phyloP scores from a whole-genome alignment of 495 filamentous ascomycete genomes.

The Xylaria cubensis region DNA sequence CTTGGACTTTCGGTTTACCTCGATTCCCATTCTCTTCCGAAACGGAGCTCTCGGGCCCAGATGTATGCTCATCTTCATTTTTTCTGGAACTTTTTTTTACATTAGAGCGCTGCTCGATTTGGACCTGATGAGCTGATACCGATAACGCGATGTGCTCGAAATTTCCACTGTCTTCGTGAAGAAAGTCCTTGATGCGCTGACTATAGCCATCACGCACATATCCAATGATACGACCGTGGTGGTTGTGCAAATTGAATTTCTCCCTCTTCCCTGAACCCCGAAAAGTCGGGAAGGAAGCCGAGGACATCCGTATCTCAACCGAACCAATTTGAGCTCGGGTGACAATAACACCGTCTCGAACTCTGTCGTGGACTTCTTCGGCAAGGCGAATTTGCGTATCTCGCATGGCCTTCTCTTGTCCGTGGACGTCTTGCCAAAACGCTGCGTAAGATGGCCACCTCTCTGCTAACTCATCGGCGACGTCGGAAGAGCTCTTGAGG shows the following conservation, averaged over 20 bases:
- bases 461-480: background rate
- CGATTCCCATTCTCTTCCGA: background rate
- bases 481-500: background rate
- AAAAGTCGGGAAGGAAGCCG: background rate
- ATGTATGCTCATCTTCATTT: background rate
- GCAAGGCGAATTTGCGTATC: background rate
- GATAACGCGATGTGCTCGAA: background rate
- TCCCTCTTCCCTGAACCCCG: background rate
- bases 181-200: background rate
- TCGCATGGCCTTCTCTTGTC: background rate
- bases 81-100: background rate
- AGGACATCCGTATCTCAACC: background rate
- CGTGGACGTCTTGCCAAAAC: background rate
- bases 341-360: background rate
- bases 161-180: background rate
- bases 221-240: background rate
- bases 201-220: background rate
- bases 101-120: background rate
- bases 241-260: background rate
- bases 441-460: background rate
- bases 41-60: background rate
- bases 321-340: background rate
- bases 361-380: background rate
- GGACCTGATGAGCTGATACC: background rate
- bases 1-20: background rate